Evolutionary conservation across 768 basidiomycete species (phyloP).

Genomic region (Leccinellum albellum): DNA sequence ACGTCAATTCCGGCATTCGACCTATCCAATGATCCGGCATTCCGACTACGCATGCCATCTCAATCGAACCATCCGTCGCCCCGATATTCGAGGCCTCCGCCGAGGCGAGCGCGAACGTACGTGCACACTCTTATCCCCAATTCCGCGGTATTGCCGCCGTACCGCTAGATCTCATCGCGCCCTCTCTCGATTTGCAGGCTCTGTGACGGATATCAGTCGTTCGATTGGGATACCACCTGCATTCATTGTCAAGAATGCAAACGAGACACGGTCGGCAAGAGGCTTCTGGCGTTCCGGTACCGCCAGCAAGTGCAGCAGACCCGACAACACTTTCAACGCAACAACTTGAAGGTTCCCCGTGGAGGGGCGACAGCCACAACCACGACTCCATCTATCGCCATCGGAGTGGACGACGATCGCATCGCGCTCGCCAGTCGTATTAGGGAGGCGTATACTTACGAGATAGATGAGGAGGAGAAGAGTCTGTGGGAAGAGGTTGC

Average conservation of each 20-base stretch:
- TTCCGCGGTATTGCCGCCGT: background rate
- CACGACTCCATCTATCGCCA: background rate
- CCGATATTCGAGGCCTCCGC: constrained; percentile 16
- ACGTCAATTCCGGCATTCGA: background rate
- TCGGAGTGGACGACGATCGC: constrained; percentile 1
- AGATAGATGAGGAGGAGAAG: constrained; percentile 25
- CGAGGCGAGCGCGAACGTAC: constrained; percentile 27
- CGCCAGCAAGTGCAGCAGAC: constrained; percentile 10
- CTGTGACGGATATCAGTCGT: constrained; percentile 25
- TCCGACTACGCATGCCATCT: constrained; percentile 22
- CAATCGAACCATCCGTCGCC: constrained; percentile 16
- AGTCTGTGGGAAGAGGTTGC: constrained; percentile 29
- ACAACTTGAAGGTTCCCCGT: background rate
- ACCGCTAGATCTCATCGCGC: constrained; percentile 4
- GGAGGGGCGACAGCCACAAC: background rate
- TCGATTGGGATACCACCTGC: constrained; percentile 17
- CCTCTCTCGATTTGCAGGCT: constrained; percentile 10
- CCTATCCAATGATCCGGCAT: constrained; percentile 18
- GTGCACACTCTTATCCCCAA: constrained; percentile 5
- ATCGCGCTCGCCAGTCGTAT: constrained; percentile 7
- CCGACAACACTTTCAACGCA: constrained; percentile 2
- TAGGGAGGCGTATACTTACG: constrained; percentile 18
- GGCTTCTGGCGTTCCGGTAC: constrained; percentile 19
- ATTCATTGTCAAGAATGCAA: constrained; percentile 28
- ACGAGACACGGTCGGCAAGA: constrained; percentile 27